A percentile compares a stretch with the other conserved stretches of the same genome.
phyloP scores from a whole-genome alignment of 257 asterid genomes.

The Pogostemon cablin region DNA sequence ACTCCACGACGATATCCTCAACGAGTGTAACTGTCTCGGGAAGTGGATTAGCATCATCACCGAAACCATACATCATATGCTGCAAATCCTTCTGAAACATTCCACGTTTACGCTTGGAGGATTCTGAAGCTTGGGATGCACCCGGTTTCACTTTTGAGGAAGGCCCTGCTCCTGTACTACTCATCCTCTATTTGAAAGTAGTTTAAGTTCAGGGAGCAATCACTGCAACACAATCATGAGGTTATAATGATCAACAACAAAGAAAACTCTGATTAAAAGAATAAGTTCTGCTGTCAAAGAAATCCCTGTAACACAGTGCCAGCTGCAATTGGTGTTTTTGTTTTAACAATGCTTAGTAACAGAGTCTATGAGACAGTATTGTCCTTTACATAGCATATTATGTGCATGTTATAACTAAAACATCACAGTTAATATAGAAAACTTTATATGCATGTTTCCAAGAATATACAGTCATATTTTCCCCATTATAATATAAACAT shows the following conservation, averaged over 20 bases:
- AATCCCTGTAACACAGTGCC: too few relatives aligned
- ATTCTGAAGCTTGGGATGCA: slow-evolving; percentile 73
- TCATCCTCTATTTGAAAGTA: slow-evolving; percentile 53
- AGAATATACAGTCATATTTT: too few relatives aligned
- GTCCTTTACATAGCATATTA: too few relatives aligned
- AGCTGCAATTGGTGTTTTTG: too few relatives aligned
- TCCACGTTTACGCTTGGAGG: slow-evolving; percentile 90
- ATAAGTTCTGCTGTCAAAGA: too few relatives aligned
- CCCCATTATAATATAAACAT: too few relatives aligned
- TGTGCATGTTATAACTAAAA: too few relatives aligned
- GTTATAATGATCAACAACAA: background rate
- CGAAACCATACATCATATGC: slow-evolving; percentile 96
- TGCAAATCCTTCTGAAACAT: slow-evolving; percentile 96
- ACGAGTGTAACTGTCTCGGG: slow-evolving; percentile 89
- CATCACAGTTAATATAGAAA: too few relatives aligned
- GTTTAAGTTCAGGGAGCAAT: background rate
- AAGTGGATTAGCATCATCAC: slow-evolving; percentile 86
- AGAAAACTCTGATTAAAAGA: too few relatives aligned
- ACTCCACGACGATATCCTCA: slow-evolving; percentile 94
- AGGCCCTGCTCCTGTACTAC: slow-evolving; percentile 51
- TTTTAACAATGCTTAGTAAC: too few relatives aligned
- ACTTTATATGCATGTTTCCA: too few relatives aligned
- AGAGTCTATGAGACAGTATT: too few relatives aligned
- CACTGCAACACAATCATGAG: background rate
- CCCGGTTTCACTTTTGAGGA: slow-evolving; percentile 67